Evolutionary conservation across 306 rosid species (phyloP).

Genomic region (Hylodesmum podocarpum): DNA sequence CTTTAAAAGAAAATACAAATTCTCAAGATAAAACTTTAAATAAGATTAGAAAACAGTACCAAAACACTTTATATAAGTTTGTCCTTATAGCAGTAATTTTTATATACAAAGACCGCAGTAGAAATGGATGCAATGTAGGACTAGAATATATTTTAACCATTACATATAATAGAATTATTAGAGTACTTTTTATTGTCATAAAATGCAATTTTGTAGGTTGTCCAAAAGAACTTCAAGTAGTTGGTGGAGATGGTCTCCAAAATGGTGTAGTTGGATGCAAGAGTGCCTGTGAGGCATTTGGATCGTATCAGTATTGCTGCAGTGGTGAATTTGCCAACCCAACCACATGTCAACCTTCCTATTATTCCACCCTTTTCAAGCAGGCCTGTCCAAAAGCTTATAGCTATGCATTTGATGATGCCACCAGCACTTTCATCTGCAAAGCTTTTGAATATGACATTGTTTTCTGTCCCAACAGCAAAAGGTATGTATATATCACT

Average conservation of each 20-base stretch:
- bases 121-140: not conserved
- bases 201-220: conserved; percentile 51
- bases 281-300: conserved; percentile 91
- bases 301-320: conserved; percentile 78
- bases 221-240: conserved; percentile 94
- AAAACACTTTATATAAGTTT: too few species aligned
- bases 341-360: conserved; percentile 71
- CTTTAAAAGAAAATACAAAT: too few species aligned
- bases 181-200: not conserved
- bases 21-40: too few species aligned
- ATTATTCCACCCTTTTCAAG: conserved; percentile 78
- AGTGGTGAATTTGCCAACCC: conserved; percentile 88
- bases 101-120: not conserved
- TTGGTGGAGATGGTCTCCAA: conserved; percentile 49
- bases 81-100: not conserved
- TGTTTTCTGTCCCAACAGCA: conserved; percentile 64
- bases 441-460: conserved; percentile 75
- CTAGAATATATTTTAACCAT: not conserved
- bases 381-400: conserved; percentile 90
- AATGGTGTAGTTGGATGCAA: conserved; percentile 71
- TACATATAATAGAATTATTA: not conserved
- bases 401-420: conserved; percentile 92
- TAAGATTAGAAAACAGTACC: too few species aligned
- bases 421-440: conserved; percentile 88
- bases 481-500: conserved; percentile 39